Evolutionary conservation across 2,329 filamentous ascomycete genomes (phyloP), one percentile per base, ranked within the genome.

Genomic region (Cercospora zeina): DNA sequence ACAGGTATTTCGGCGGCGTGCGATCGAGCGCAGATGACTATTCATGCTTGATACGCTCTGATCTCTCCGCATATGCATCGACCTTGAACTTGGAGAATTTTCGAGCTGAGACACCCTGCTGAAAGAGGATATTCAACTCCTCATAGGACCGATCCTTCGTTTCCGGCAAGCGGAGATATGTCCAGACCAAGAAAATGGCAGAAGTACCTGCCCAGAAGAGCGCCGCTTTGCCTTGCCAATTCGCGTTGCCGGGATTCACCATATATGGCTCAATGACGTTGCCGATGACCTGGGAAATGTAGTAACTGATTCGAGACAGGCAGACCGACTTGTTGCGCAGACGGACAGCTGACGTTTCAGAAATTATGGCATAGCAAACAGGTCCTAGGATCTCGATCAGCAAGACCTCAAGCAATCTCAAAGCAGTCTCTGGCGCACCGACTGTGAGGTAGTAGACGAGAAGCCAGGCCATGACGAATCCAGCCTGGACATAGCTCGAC

Each of bases 41-140:
- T 33, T 62, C 60, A 1, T 9, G 11, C 60, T 62, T 59, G 33
- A 62, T 34, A 24, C 60, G 42, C 37, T 62, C 60, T 21, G 19
- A 45, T 16, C 42, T 42, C 10, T 42, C 45, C 24, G 61, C 63
- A 37, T 65, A 65, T 8, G 66, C 39, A 42, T 72, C 69, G 9
- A 72, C 64, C 1, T 61, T 50, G 58, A 67, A 69, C 8, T 59
- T 49, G 47, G 65, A 67, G 58, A 77, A 77, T 54, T 73, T 64
- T 53, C 73, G 71, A 6, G 75, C 74, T 33, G 60, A 66, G 30
- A 78, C 70, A 7, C 69, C 67, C 53, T 72, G 66, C 45, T 73
- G 70, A 60, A 78, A 79, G 74, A 79, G 73, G 21, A 77, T 65
- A 66, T 79, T 76, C 37, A 79, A 59, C 67, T 79, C 77, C 55